phyloP scores from a whole-genome alignment of 345 rosid species.

The Carallia brachiata region DNA sequence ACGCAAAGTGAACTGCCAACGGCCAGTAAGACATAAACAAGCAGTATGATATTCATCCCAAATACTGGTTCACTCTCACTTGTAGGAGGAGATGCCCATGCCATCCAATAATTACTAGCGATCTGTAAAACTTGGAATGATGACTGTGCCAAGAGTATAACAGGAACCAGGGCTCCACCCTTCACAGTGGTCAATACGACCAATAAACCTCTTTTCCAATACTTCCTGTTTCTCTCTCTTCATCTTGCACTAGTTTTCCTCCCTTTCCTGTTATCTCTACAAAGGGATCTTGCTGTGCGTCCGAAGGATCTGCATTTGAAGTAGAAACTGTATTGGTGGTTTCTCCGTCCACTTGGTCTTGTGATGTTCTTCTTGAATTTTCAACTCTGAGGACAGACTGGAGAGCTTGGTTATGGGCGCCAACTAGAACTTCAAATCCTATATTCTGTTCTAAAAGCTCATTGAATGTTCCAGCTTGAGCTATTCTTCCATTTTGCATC shows the following conservation, averaged over 20 bases:
- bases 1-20: conserved; percentile 72
- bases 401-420: conserved; percentile 82
- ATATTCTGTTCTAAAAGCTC: conserved; percentile 71
- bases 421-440: conserved; percentile 87
- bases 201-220: conserved; percentile 85
- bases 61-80: conserved; percentile 45
- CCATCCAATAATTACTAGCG: conserved; percentile 95
- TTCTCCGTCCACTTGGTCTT: conserved; percentile 37
- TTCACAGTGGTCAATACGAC: conserved; percentile 70
- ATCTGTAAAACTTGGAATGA: conserved; percentile 77
- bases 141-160: conserved; percentile 81
- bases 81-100: conserved; percentile 82
- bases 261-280: conserved; percentile 53
- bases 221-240: conserved; percentile 86
- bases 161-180: conserved; percentile 69
- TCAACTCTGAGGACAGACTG: conserved; percentile 62
- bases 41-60: conserved; percentile 56
- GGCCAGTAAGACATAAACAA: conserved; percentile 63
- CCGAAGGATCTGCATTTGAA: conserved; percentile 35
- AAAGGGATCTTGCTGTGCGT: conserved; percentile 42
- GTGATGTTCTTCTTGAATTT: conserved; percentile 49
- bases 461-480: conserved; percentile 74
- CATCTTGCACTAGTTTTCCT: conserved; percentile 88
- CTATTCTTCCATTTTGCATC: conserved; percentile 86
- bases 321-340: conserved; percentile 34